phyloP scores from a whole-genome alignment of 2,329 filamentous ascomycete genomes.

The Xylaria multiplex region DNA sequence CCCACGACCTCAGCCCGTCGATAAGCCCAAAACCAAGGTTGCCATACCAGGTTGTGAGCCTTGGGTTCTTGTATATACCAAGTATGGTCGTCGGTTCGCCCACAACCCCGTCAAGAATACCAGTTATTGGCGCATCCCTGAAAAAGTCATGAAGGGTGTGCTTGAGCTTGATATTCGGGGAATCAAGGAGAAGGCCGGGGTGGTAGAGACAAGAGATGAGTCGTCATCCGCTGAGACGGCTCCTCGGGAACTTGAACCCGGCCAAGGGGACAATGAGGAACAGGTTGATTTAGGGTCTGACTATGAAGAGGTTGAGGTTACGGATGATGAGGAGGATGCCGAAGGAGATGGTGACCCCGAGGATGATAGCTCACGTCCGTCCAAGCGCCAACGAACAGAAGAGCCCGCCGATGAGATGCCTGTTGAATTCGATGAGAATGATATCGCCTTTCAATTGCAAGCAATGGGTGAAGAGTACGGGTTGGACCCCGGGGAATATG shows the following conservation, averaged over 20 bases:
- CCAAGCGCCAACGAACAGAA: constrained; percentile 61
- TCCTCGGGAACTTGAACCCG: constrained; percentile 41
- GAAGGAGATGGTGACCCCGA: constrained; percentile 52
- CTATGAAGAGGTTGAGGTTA: constrained; percentile 81
- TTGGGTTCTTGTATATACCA: constrained; percentile 94
- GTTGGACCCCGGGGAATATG: constrained; percentile 80
- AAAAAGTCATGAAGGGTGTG: constrained; percentile 83
- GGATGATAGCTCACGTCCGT: constrained; percentile 58
- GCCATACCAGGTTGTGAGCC: constrained; percentile 82
- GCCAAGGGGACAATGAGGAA: constrained; percentile 51
- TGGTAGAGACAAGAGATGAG: constrained; percentile 23
- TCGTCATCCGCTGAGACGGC: constrained; percentile 14
- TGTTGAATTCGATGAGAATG: constrained; percentile 90
- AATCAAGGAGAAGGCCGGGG: constrained; percentile 66
- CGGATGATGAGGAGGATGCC: constrained; percentile 50
- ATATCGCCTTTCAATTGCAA: constrained; percentile 91
- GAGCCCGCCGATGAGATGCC: constrained; percentile 56
- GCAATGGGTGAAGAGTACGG: constrained; percentile 90
- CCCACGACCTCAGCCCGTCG: constrained; percentile 73
- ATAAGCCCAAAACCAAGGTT: constrained; percentile 83
- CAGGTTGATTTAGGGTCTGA: constrained; percentile 71
- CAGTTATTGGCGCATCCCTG: constrained; percentile 95
- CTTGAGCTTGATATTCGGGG: constrained; percentile 76
- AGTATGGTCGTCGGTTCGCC: constrained; percentile 86
- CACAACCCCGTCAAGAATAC: constrained; percentile 87